phyloP scores from a whole-genome alignment of 441 rosid species.

The Dalechampia spathulata region DNA sequence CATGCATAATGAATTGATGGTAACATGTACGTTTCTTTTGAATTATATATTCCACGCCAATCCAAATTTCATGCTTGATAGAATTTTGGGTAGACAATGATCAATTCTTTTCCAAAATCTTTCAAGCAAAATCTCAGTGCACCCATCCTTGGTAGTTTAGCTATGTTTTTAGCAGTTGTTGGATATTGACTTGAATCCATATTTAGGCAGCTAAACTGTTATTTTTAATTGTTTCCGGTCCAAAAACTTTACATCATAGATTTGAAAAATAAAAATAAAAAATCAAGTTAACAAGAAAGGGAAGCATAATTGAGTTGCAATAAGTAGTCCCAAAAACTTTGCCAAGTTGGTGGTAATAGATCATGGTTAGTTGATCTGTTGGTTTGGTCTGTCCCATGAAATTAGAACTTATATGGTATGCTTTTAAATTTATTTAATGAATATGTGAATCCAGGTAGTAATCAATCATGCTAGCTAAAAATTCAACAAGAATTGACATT shows the following conservation, averaged over 20 bases:
- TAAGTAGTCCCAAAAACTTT: not conserved
- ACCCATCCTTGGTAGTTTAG: slow-evolving; percentile 9
- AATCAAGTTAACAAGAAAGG: not conserved
- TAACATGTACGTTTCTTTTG: too few relatives aligned
- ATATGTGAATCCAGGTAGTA: too few relatives aligned
- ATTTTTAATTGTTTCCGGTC: not conserved
- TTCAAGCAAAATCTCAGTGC: not conserved
- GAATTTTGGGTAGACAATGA: too few relatives aligned
- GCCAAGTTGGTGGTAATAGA: slow-evolving; percentile 20
- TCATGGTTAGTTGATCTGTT: slow-evolving; percentile 39
- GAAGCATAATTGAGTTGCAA: not conserved
- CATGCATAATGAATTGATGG: too few relatives aligned
- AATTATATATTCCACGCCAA: too few relatives aligned
- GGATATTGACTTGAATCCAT: not conserved
- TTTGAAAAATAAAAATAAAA: too few relatives aligned
- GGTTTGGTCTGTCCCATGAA: slow-evolving; percentile 36
- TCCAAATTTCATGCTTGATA: too few relatives aligned
- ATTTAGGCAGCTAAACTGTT: not conserved
- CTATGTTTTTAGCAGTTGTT: slow-evolving; percentile 4
- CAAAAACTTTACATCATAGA: too few relatives aligned
- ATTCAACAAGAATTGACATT: slow-evolving; percentile 24
- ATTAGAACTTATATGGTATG: too few relatives aligned
- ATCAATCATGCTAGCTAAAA: too few relatives aligned
- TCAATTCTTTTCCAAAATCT: too few relatives aligned
- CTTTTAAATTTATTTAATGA: too few relatives aligned